Evolutionary conservation across 495 filamentous ascomycete species (phyloP).

Genomic region (Penicillium alfredii): DNA sequence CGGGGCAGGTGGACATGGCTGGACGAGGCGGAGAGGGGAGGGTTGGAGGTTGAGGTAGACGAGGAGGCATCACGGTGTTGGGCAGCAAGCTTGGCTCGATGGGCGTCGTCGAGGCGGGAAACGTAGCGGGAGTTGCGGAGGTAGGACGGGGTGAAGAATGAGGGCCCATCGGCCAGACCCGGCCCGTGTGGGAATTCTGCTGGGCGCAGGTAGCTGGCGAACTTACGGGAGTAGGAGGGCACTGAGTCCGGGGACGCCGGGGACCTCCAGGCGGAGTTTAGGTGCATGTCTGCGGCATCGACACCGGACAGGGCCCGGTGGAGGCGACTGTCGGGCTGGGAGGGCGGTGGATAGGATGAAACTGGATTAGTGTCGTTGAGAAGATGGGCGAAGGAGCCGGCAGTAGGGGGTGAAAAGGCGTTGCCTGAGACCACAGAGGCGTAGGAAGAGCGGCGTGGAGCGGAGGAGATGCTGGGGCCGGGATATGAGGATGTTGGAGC

Average conservation of each 20-base stretch:
- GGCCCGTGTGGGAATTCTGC: constrained; percentile 27
- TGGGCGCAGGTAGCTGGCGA: constrained; percentile 42
- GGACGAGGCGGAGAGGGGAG: constrained; percentile 56
- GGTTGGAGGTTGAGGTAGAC: constrained; percentile 31
- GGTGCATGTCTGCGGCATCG: constrained; percentile 45
- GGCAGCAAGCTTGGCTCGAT: constrained; percentile 55
- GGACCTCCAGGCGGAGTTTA: constrained; percentile 38
- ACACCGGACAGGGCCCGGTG: constrained; percentile 30
- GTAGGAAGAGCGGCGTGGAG: constrained; percentile 60
- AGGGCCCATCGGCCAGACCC: constrained; percentile 22
- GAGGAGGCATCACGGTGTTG: constrained; percentile 41
- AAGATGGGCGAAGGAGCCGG: constrained; percentile 56
- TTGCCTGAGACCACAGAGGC: constrained; percentile 75
- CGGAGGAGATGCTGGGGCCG: constrained; percentile 35
- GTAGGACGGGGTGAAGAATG: constrained; percentile 78
- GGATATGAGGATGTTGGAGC: constrained; percentile 34
- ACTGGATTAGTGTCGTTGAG: constrained; percentile 44
- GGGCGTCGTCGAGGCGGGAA: constrained; percentile 61
- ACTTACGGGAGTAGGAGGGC: constrained; percentile 57
- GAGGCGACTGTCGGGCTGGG: constrained; percentile 31
- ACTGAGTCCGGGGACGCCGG: constrained; percentile 34
- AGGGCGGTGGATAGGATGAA: constrained; percentile 33
- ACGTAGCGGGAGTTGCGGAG: constrained; percentile 72
- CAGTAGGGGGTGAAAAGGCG: constrained; percentile 43
- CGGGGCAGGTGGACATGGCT: constrained; percentile 59